phyloP scores from a whole-genome alignment of 78 protist species.

The Dictyostelium firmibasis region DNA sequence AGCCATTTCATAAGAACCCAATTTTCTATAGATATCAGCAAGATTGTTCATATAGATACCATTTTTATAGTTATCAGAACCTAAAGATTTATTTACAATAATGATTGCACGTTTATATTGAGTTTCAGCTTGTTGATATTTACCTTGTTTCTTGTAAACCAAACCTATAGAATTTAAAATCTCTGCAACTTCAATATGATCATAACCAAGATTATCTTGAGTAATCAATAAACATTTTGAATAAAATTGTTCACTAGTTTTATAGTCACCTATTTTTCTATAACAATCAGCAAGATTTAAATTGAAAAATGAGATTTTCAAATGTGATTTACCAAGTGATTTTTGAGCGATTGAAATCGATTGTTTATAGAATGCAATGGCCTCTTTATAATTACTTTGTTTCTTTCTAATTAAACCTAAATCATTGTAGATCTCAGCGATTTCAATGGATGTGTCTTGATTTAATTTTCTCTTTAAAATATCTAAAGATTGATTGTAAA shows the following conservation, averaged over 20 bases:
- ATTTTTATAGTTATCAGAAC: slow-evolving; percentile 45
- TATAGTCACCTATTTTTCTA: slow-evolving; percentile 65
- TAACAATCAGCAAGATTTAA: slow-evolving; percentile 56
- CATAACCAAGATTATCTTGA: slow-evolving; percentile 58
- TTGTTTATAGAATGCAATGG: slow-evolving; percentile 41
- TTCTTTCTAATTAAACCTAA: slow-evolving; percentile 61
- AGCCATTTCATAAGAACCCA: slow-evolving; percentile 10
- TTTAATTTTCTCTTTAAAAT: slow-evolving; percentile 24
- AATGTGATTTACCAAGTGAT: slow-evolving; percentile 14
- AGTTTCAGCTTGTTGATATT: slow-evolving; percentile 52
- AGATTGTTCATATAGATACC: slow-evolving; percentile 30
- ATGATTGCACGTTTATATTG: slow-evolving; percentile 62
- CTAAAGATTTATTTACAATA: slow-evolving; percentile 31
- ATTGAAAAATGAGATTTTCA: slow-evolving; percentile 48
- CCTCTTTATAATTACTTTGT: slow-evolving; percentile 44
- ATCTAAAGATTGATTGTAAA: slow-evolving; percentile 10
- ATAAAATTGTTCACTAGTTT: slow-evolving; percentile 7
- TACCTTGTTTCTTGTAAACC: slow-evolving; percentile 63
- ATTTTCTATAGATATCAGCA: slow-evolving; percentile 62
- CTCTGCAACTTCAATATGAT: slow-evolving; percentile 71
- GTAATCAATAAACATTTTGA: slow-evolving; percentile 22
- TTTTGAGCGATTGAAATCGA: slow-evolving; percentile 42
- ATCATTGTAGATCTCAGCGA: slow-evolving; percentile 63
- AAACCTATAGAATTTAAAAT: slow-evolving; percentile 42
- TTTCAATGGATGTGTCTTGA: slow-evolving; percentile 11